Percentiles rank a stretch among this genome's conserved stretches.
These are phyloP conservation scores for Pyrus hybrid DNA, from an alignment of 331 rosid species.

Conservation along the genomic window DNA sequence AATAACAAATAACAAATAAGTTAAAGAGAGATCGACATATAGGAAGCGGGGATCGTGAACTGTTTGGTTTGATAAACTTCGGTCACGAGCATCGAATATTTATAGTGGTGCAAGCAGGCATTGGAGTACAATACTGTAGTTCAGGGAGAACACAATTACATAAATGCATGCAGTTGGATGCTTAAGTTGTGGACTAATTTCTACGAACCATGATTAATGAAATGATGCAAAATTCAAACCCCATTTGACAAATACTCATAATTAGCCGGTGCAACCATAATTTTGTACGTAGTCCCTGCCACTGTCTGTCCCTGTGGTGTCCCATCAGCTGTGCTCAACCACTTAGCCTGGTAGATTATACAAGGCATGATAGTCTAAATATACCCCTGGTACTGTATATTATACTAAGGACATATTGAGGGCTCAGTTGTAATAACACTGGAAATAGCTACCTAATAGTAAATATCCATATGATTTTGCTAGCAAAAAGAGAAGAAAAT, in stretches of 20 bases:
- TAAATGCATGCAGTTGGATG: slow-evolving; percentile 28
- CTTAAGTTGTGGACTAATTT: not conserved
- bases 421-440: no score
- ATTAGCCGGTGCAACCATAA: slow-evolving; percentile 33
- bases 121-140: not conserved
- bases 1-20: not conserved
- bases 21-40: not conserved
- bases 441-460: no score
- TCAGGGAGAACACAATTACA: not conserved
- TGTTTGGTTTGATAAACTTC: not conserved
- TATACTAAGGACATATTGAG: no score
- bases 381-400: no score
- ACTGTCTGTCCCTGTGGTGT: not conserved
- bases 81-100: not conserved
- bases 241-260: not conserved
- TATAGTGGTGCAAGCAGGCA: slow-evolving; percentile 20
- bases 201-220: not conserved
- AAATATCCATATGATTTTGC: no score
- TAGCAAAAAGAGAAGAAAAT: no score
- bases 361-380: no score
- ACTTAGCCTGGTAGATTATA: slow-evolving; percentile 1
- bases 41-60: not conserved
- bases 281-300: not conserved
- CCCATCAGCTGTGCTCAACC: slow-evolving; percentile 36
- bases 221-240: slow-evolving; percentile 26